phyloP scores from a whole-genome alignment of 192 early-diverging fungal species.

The Nowakowskiella sp. region DNA sequence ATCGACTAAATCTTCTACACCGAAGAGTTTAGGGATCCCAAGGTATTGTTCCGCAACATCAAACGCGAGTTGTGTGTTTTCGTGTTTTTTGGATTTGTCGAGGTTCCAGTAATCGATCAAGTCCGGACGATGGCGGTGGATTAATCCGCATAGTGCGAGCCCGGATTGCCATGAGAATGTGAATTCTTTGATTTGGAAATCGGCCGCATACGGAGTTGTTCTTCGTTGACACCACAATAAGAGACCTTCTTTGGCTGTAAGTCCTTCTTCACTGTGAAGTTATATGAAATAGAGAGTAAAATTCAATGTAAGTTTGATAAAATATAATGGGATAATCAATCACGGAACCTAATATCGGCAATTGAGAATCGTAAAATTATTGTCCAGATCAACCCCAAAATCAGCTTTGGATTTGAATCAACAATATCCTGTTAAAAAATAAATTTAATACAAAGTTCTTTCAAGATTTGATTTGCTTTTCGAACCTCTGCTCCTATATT shows the following conservation, averaged over 20 bases:
- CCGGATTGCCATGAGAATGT: slow-evolving; percentile 91
- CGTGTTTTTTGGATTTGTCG: slow-evolving; percentile 72
- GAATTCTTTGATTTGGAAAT: slow-evolving; percentile 85
- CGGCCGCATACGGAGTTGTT: slow-evolving; percentile 75
- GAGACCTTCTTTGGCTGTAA: slow-evolving; percentile 93
- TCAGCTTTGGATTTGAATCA: slow-evolving; percentile 82
- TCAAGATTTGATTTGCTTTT: not conserved
- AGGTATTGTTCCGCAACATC: slow-evolving; percentile 86
- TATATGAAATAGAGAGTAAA: slow-evolving; percentile 7
- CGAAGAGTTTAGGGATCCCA: slow-evolving; percentile 86
- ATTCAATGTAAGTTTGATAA: not conserved
- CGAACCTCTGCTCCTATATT: slow-evolving; percentile 92
- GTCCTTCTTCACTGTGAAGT: slow-evolving; percentile 73
- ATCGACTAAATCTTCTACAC: slow-evolving; percentile 94
- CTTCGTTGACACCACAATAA: slow-evolving; percentile 95
- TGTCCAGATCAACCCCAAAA: slow-evolving; percentile 94
- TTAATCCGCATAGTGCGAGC: slow-evolving; percentile 91
- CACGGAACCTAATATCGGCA: slow-evolving; percentile 69
- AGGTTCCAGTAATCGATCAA: slow-evolving; percentile 80
- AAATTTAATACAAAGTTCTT: not conserved
- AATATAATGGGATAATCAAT: not conserved
- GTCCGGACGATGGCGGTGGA: slow-evolving; percentile 95
- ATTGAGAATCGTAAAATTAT: slow-evolving; percentile 96
- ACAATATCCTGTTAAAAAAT: slow-evolving; percentile 67
- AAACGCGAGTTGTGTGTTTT: slow-evolving; percentile 88